Evolutionary conservation across 768 basidiomycete species (phyloP).

Genomic region (Lanmaoa pseudosensibilis): DNA sequence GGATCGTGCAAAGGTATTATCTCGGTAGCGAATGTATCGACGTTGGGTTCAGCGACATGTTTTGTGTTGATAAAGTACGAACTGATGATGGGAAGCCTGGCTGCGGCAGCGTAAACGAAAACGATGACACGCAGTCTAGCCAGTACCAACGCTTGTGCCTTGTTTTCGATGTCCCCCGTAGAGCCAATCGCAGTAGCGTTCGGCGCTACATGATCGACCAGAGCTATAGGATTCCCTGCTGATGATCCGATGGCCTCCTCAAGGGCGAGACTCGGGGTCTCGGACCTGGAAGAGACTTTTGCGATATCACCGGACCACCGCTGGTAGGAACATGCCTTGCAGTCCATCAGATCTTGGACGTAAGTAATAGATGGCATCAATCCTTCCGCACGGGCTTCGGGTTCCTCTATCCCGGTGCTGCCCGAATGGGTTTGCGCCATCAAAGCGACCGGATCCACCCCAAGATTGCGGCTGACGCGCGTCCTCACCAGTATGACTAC

Average conservation of each 20-base stretch:
- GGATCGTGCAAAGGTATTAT: conserved; percentile 29
- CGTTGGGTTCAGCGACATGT: neutral
- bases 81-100: conserved; percentile 26
- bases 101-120: conserved; percentile 12
- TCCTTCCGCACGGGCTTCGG: too few relatives aligned
- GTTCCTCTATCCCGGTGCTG: too few relatives aligned
- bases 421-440: neutral
- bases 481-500: neutral
- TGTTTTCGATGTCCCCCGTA: conserved; percentile 4
- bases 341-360: too few relatives aligned
- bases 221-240: neutral
- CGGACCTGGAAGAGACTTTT: too few relatives aligned
- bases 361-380: too few relatives aligned
- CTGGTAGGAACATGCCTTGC: too few relatives aligned
- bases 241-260: neutral
- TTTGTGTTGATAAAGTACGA: conserved; percentile 15
- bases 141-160: too few relatives aligned
- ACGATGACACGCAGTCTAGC: too few relatives aligned
- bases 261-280: too few relatives aligned
- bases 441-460: neutral
- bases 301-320: too few relatives aligned
- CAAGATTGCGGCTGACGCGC: neutral
- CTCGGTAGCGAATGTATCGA: conserved; percentile 12
- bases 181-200: neutral
- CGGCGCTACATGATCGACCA: neutral